phyloP scores from a whole-genome alignment of 2,329 filamentous ascomycete species.

The Fusarium oxysporum region DNA sequence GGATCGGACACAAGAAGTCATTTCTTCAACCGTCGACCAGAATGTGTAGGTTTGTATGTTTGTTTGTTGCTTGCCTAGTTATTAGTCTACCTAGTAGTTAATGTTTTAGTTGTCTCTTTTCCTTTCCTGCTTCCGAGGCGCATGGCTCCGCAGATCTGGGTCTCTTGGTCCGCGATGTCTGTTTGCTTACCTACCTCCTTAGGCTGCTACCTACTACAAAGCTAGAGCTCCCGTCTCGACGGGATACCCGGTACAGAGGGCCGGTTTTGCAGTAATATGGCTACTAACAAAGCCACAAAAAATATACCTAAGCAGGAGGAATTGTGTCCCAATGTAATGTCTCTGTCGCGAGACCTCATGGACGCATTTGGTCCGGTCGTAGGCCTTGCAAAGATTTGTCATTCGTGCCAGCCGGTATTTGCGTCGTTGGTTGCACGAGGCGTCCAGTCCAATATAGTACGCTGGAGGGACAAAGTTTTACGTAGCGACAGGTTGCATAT shows the following conservation, averaged over 20 bases:
- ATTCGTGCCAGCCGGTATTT: slow-evolving; percentile 1
- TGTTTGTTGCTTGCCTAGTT: neutral
- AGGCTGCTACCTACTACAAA: neutral
- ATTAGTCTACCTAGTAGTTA: neutral
- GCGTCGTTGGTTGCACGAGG: neutral
- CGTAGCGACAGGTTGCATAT: neutral
- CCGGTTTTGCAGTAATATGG: neutral
- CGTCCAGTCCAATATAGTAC: neutral
- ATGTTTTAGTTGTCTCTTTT: neutral
- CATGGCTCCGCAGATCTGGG: slow-evolving; percentile 1
- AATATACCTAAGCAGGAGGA: neutral
- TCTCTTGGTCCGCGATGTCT: neutral
- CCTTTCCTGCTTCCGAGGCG: neutral
- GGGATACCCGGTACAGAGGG: slow-evolving; percentile 11
- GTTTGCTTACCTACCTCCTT: neutral
- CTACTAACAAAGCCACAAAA: neutral
- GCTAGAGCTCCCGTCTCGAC: neutral
- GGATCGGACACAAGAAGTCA: slow-evolving; percentile 1
- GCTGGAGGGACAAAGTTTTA: slow-evolving; percentile 8
- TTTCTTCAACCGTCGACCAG: slow-evolving; percentile 24
- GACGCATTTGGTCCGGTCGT: slow-evolving; percentile 1
- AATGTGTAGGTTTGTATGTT: slow-evolving; percentile 13
- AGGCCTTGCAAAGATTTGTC: slow-evolving; percentile 14
- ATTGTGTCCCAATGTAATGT: neutral
- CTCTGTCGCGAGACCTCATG: neutral